Evolutionary conservation across 371 early-diverging fungal species (phyloP).

Genomic region (Mucor piriformis): DNA sequence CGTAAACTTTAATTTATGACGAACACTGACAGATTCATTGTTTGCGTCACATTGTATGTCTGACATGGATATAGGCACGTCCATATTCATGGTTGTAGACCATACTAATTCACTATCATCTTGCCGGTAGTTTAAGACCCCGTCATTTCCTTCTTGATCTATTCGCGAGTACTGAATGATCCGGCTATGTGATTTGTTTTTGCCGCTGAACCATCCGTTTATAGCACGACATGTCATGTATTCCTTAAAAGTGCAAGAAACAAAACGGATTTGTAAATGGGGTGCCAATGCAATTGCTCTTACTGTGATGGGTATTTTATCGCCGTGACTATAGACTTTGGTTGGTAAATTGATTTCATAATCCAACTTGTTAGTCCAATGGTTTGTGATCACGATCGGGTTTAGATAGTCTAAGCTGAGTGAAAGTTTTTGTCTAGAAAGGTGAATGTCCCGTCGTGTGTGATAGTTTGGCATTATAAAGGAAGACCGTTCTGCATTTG

Average conservation of each 20-base stretch:
- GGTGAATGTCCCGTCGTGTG: conserved; percentile 19
- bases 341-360: conserved; percentile 39
- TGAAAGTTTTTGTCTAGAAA: conserved; percentile 25
- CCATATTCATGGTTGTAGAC: conserved; percentile 17
- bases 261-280: conserved; percentile 19
- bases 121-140: background rate
- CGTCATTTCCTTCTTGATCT: conserved; percentile 3
- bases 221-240: conserved; percentile 41
- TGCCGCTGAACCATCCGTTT: conserved; percentile 35
- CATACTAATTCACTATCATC: background rate
- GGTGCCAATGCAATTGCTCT: conserved; percentile 15
- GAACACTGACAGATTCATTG: conserved; percentile 35
- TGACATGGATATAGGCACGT: conserved; percentile 28
- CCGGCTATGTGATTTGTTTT: conserved; percentile 36
- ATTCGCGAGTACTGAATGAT: conserved; percentile 34
- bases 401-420: conserved; percentile 14
- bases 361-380: conserved; percentile 30
- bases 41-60: conserved; percentile 37
- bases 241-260: conserved; percentile 46
- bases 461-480: conserved; percentile 25
- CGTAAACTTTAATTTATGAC: conserved; percentile 31
- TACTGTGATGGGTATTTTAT: conserved; percentile 29
- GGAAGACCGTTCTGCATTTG: conserved; percentile 26
- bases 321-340: conserved; percentile 30
- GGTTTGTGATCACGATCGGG: conserved; percentile 37